Evolutionary conservation across 208 protist species (phyloP).

Genomic region (Leishmania aethiopica): DNA sequence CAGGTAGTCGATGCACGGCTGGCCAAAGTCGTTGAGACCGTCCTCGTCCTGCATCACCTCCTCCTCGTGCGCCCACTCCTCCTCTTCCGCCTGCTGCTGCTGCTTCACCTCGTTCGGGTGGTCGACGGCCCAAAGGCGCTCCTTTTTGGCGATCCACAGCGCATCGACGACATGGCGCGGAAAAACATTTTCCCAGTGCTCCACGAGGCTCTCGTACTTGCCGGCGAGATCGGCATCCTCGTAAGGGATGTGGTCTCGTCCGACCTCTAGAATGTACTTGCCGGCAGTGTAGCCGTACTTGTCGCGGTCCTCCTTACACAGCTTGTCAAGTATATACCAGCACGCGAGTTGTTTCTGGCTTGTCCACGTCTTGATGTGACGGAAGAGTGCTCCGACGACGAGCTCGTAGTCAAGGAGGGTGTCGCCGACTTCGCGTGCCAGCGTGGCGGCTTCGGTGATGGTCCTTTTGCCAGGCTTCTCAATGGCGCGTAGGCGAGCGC

Average conservation of each 20-base stretch:
- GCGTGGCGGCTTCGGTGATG: constrained; percentile 47
- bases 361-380: constrained; percentile 90
- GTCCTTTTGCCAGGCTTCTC: constrained; percentile 83
- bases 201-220: constrained; percentile 90
- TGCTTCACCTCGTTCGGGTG: constrained; percentile 69
- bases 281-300: constrained; percentile 85
- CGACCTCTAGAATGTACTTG: constrained; percentile 90
- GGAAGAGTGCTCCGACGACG: constrained; percentile 84
- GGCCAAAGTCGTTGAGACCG: constrained; percentile 89
- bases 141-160: constrained; percentile 87
- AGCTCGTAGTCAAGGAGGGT: constrained; percentile 76
- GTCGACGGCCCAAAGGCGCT: constrained; percentile 81
- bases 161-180: constrained; percentile 84
- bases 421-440: constrained; percentile 79
- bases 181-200: constrained; percentile 92
- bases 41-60: constrained; percentile 76
- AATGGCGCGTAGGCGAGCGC: constrained; percentile 60
- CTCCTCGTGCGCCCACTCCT: constrained; percentile 80
- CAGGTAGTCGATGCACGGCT: constrained; percentile 93
- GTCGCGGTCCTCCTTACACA: constrained; percentile 87
- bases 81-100: constrained; percentile 80
- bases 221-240: constrained; percentile 74
- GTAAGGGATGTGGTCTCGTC: constrained; percentile 89
- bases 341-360: constrained; percentile 84
- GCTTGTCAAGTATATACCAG: constrained; percentile 92